A percentile compares a stretch with the other conserved stretches of the same genome.
Evolutionary conservation across 139 green algal species (phyloP).

Genomic region (Dunaliella sp.): DNA sequence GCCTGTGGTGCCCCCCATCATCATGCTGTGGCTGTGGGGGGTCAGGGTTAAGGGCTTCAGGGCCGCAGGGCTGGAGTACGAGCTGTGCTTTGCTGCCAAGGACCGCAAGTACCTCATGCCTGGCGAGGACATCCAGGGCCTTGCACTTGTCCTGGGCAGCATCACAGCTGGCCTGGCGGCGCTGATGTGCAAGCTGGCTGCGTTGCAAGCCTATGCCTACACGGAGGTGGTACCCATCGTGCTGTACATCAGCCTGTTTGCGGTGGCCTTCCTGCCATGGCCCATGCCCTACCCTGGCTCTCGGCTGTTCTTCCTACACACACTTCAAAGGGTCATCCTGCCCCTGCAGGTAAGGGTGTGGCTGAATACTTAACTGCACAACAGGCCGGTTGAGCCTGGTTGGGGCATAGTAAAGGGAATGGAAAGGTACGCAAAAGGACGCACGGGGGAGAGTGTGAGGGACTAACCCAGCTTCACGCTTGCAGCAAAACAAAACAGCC

Average conservation of each 20-base stretch:
- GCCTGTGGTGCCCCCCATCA: conserved; percentile 63
- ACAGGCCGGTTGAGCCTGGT: too few species aligned
- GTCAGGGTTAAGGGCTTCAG: conserved; percentile 60
- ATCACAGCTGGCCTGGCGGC: neutral
- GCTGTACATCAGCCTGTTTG: neutral
- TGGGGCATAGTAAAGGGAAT: too few species aligned
- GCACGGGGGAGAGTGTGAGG: too few species aligned
- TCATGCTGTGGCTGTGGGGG: conserved; percentile 80
- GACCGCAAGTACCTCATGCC: conserved; percentile 59
- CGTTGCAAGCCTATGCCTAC: neutral
- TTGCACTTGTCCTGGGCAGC: neutral
- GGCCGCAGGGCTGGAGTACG: conserved; percentile 53
- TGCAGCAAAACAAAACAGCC: too few species aligned
- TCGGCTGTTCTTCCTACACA: neutral
- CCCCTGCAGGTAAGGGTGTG: neutral
- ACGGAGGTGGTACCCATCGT: neutral
- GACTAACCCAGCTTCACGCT: too few species aligned
- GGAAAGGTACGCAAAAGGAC: too few species aligned
- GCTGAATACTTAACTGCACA: too few species aligned
- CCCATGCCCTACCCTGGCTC: neutral
- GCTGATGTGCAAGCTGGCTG: neutral
- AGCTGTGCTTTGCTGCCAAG: conserved; percentile 61
- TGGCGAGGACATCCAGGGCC: conserved; percentile 18
- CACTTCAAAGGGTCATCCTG: neutral
- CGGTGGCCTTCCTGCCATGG: neutral